Conservation (phyloP, 1,139 yeast species). For the Debaryomyces singareniensis region DNA sequence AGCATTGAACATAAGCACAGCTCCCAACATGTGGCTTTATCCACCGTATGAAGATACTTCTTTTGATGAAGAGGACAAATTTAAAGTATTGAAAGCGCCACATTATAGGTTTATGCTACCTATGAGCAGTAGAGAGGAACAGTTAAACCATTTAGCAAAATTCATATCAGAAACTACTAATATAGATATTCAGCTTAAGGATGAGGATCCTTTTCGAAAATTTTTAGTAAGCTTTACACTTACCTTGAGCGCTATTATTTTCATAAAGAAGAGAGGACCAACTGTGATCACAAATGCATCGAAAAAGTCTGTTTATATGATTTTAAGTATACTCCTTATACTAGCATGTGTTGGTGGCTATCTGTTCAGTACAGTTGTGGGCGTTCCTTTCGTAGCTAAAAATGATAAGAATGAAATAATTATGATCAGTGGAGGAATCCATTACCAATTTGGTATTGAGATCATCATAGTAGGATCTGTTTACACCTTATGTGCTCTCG, state of each 20-base stretch:
- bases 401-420: conserved; percentile 42
- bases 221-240: conserved; percentile 41
- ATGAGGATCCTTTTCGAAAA: conserved; percentile 32
- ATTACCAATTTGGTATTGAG: conserved; percentile 68
- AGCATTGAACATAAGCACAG: conserved; percentile 35
- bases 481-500: conserved; percentile 39
- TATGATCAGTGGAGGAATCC: conserved; percentile 55
- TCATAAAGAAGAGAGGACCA: conserved; percentile 47
- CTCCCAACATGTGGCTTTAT: conserved; percentile 61
- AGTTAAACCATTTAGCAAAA: conserved; percentile 43
- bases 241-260: conserved; percentile 39
- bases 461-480: conserved; percentile 42
- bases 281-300: conserved; percentile 23
- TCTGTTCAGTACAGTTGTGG: conserved; percentile 53
- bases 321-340: conserved; percentile 34
- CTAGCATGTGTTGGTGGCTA: conserved; percentile 59
- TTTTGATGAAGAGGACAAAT: conserved; percentile 14
- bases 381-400: conserved; percentile 57
- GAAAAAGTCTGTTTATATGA: conserved; percentile 29
- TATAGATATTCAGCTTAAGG: conserved; percentile 34
- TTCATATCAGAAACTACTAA: conserved; percentile 43
- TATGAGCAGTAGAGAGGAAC: conserved; percentile 17
- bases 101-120: conserved; percentile 30
- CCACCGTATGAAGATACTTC: conserved; percentile 38
- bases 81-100: conserved; percentile 21